Evolutionary conservation across 1,284 basidiomycete genomes (phyloP).

Genomic region (Ustilago shanxiensis): DNA sequence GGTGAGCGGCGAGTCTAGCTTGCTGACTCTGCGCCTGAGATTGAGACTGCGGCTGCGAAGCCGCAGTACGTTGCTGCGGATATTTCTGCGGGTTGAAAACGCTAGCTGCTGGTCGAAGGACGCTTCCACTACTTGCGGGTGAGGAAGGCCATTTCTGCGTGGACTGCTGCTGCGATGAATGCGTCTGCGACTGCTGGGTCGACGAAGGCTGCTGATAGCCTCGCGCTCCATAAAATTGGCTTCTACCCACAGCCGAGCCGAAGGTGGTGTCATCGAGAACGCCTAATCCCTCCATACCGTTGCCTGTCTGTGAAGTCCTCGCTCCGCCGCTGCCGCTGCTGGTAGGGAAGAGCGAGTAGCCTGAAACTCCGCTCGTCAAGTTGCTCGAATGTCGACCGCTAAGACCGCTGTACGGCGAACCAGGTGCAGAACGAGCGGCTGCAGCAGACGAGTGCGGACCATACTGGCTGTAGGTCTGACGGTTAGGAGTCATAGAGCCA

Average conservation of each 20-base stretch:
- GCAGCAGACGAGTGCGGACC: constrained; percentile 35
- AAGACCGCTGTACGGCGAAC: constrained; percentile 51
- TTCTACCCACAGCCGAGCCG: constrained; percentile 19
- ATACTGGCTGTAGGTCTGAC: constrained; percentile 31
- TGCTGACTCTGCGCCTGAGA: constrained; percentile 27
- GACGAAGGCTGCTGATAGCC: constrained; percentile 32
- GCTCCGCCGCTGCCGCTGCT: constrained; percentile 19
- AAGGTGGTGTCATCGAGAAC: constrained; percentile 38
- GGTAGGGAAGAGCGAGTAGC: constrained; percentile 50
- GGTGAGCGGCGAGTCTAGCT: constrained; percentile 11
- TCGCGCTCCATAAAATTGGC: constrained; percentile 40
- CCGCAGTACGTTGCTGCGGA: constrained; percentile 7
- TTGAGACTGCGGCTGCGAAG: constrained; percentile 31
- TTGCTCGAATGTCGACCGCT: constrained; percentile 34
- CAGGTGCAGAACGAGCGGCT: constrained; percentile 37
- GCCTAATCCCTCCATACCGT: constrained; percentile 37
- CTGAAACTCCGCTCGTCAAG: constrained; percentile 26
- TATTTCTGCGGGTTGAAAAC: constrained; percentile 44
- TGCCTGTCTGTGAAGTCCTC: constrained; percentile 26
- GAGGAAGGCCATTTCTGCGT: constrained; percentile 26
- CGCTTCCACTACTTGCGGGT: constrained; percentile 18
- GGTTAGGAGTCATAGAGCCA: constrained; percentile 43
- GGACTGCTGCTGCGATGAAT: constrained; percentile 12
- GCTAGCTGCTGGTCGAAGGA: constrained; percentile 35
- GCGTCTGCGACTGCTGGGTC: constrained; percentile 12